Evolutionary conservation across 495 filamentous ascomycete genomes (phyloP), one percentile per base, ranked within the genome.

Genomic region (Oleoguttula mirabilis): DNA sequence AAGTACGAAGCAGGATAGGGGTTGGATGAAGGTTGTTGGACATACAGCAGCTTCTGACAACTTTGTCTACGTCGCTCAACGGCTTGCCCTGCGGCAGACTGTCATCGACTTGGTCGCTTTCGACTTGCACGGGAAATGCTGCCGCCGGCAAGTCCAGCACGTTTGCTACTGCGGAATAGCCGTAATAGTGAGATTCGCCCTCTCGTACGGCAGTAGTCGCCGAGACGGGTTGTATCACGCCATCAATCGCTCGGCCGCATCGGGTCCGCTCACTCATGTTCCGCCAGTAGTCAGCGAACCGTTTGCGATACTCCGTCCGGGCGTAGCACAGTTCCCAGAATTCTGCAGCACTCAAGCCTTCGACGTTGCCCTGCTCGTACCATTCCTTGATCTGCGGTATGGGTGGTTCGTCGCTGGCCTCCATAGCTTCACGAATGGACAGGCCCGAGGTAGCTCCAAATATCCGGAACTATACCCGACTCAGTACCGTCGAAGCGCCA

Each of bases 321-420:
- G 12, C 15, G 15, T 23, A 6, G 21, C 36, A 39, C 11, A 39
- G 36, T 19, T 23, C 10, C 36, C 36, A 39, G 36, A 39, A 39
- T 6, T 19, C 12, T 21, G 36, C 12, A 8, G 36, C 21, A 8
- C 6, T 6, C 7, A 21, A 7, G 15, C 4, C 16, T 22, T 20
- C 15, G 15, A 19, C 36, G 15, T 23, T 39, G 10, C 21, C 15
- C 10, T 39, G 12, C 12, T 21, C 16, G 16, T 39, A 39, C 36
- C 36, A 39, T 4, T 10, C 36, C 21, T 23, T 19, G 6, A 39
- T 21, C 20, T 39, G 36, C 6, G 36, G 10, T 16, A 39, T 19
- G 11, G 36, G 36, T 10, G 36, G 36, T 23, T 39, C 36, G 10
- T 19, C 36, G 15, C 36, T 39, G 8, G 36, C 36, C 8, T 39